These are phyloP conservation scores for Leptomonas pyrrhocoris DNA, from an alignment of 208 protist species.

Conservation along the genomic window DNA sequence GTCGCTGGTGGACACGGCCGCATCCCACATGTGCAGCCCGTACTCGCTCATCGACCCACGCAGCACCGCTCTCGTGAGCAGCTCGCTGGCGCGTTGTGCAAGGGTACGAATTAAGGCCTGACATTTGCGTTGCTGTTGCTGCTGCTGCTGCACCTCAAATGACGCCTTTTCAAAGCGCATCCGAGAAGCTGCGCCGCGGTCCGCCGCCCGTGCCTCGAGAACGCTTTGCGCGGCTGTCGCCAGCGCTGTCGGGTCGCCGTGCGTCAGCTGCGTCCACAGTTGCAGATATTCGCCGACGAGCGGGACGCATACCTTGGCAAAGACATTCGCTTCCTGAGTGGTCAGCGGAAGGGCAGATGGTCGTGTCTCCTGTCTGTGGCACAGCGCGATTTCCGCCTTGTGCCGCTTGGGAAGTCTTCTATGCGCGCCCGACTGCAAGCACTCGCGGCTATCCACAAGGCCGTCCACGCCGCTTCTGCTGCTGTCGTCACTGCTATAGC, in stretches of 20 bases:
- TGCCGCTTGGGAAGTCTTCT: not conserved
- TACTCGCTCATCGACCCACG: slow-evolving; percentile 34
- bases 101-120: not conserved
- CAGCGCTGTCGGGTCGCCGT: slow-evolving; percentile 12
- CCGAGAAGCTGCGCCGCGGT: not conserved
- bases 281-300: slow-evolving; percentile 24
- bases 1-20: not conserved
- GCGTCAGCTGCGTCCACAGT: slow-evolving; percentile 25
- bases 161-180: not conserved
- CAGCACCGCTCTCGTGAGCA: slow-evolving; percentile 25
- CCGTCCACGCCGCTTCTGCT: not conserved
- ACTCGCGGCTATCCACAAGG: not conserved
- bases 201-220: not conserved
- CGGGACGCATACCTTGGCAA: slow-evolving; percentile 19
- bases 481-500: not conserved
- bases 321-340: slow-evolving; percentile 3
- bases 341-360: not conserved
- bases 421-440: too few species aligned
- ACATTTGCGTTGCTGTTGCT: not conserved
- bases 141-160: not conserved
- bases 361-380: not conserved
- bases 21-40: slow-evolving; percentile 22
- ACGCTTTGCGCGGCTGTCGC: slow-evolving; percentile 12
- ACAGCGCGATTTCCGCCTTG: not conserved
- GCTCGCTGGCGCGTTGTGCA: slow-evolving; percentile 9